These are phyloP conservation scores for Russula olivacea DNA, from an alignment of 768 basidiomycete species.

Conservation along the genomic window DNA sequence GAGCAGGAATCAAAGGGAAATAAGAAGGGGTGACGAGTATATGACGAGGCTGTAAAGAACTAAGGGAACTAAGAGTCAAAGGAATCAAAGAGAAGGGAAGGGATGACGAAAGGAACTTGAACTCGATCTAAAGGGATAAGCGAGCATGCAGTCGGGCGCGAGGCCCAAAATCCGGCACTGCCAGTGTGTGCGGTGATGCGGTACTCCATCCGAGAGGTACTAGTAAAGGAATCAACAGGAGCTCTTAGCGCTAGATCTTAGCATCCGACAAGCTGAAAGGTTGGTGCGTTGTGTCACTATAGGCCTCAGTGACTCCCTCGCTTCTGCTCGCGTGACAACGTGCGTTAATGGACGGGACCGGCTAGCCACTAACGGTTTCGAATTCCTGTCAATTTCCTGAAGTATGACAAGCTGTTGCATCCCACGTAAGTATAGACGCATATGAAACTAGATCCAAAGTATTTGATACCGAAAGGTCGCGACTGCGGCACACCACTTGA, in stretches of 20 bases:
- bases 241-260: too few species aligned
- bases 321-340: too few species aligned
- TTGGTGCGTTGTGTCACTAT: slow-evolving; percentile 32
- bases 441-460: slow-evolving; percentile 94
- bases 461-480: slow-evolving; percentile 79
- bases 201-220: slow-evolving; percentile 63
- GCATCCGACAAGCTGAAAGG: slow-evolving; percentile 95
- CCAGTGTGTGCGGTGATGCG: slow-evolving; percentile 81
- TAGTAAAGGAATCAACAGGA: slow-evolving; percentile 91
- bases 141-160: too few species aligned
- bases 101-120: too few species aligned
- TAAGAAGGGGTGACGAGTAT: too few species aligned
- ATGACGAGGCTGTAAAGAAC: too few species aligned
- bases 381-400: slow-evolving; percentile 76
- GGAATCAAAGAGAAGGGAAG: too few species aligned
- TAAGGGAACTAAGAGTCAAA: too few species aligned
- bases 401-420: slow-evolving; percentile 92
- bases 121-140: too few species aligned
- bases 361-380: slow-evolving; percentile 75
- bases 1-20: too few species aligned
- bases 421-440: slow-evolving; percentile 86
- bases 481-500: slow-evolving; percentile 43
- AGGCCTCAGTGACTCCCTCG: background rate
- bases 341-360: background rate
- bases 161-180: too few species aligned